Evolutionary conservation across 78 protist species (phyloP).

Genomic region (Dictyostelium brefeldianum): DNA sequence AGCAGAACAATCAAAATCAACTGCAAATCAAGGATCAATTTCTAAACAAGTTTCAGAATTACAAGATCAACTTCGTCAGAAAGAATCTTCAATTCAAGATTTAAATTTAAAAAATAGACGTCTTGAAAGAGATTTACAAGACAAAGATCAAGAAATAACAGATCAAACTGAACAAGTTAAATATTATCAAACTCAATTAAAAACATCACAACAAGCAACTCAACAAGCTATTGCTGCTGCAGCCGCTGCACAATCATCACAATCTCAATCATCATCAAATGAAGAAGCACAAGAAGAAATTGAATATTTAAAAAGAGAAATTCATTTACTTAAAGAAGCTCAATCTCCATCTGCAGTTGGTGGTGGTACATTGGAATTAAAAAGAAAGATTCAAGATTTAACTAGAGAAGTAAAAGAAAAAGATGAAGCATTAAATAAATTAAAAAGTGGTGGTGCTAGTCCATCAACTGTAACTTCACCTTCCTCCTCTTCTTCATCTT

Average conservation of each 20-base stretch:
- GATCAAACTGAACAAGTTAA: neutral
- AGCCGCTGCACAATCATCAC: neutral
- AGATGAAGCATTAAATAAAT: constrained; percentile 26
- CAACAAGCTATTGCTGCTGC: neutral
- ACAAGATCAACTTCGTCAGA: constrained; percentile 50
- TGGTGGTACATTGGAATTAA: constrained; percentile 62
- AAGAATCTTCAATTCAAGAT: neutral
- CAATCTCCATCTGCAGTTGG: constrained; percentile 18
- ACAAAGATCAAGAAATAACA: constrained; percentile 3
- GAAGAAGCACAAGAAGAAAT: constrained; percentile 13
- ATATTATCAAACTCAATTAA: neutral
- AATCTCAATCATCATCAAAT: neutral
- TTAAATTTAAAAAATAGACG: constrained; percentile 20
- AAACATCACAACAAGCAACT: neutral
- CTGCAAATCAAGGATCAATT: neutral
- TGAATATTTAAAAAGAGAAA: constrained; percentile 31
- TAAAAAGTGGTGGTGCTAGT: neutral
- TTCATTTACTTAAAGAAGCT: constrained; percentile 1
- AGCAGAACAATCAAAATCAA: neutral
- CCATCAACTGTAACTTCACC: neutral
- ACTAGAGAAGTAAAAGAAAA: constrained; percentile 58
- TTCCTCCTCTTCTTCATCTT: neutral
- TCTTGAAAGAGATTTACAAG: constrained; percentile 8
- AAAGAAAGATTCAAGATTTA: constrained; percentile 62
- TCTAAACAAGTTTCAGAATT: constrained; percentile 14